Evolutionary conservation across 225 moss, liverwort and hornwort species (phyloP), one percentile per base, ranked within the genome.

Genomic region (Thuidium tamariscinum): DNA sequence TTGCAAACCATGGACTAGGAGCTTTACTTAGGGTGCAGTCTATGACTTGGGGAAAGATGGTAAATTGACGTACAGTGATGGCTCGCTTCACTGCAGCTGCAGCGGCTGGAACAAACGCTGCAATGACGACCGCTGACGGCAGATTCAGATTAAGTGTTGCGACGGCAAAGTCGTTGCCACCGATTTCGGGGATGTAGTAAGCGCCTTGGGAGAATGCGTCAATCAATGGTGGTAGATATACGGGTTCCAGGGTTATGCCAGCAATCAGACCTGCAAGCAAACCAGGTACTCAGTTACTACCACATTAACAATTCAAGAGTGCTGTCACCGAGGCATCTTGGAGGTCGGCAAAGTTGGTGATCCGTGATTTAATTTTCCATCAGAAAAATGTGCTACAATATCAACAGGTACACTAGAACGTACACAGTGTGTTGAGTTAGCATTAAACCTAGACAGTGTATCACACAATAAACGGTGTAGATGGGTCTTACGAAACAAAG

Each of bases 101-200:
- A 46, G 80, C 88, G 32, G 85, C 77, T 7, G 91, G 91, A 65
- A 93, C 89, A 75, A 91, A 84, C 16, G 37, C 4, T 22, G 0
- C 59, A 9, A 87, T 93, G 26, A 90, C 75, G 37, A 4, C 61
- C 4, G 46, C 3, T 20, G 91, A 15, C 4, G 89, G 5, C 51
- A 86, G 46, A 42, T 80, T 77, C n/a, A 71, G n/a, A 36, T 0
- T 0, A 39, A 54, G 41, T 37, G 77, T 30, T 21, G 85, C 88
- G 32, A 85, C 67, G 32, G 41, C 63, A 13, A 93, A 26, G 41
- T 91, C 93, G 44, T 67, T 86, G 71, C 89, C 81, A 73, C 90
- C 93, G 30, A 86, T 90, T 83, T 93, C 89, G 9, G 85, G 90
- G 27, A 91, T 86, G 87, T 85, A 83, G 85, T 91, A 86, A 36